Evolutionary conservation across 495 filamentous ascomycete genomes (phyloP), one percentile per base, ranked within the genome.

Genomic region (Aspergillus hancockii): DNA sequence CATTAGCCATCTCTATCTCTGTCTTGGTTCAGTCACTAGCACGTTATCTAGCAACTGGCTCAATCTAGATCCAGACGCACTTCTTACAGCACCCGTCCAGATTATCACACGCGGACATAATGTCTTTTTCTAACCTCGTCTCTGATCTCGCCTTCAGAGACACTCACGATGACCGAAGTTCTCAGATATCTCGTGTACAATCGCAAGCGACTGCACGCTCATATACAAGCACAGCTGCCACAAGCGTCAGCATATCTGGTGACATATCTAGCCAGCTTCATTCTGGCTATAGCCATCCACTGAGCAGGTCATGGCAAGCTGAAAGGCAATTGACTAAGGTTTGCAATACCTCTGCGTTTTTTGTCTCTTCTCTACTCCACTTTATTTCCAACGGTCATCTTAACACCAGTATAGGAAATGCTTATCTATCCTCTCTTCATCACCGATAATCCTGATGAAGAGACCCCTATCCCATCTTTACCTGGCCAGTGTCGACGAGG

Each of bases 301-400:
- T 98, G 49, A 88, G 90, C 49, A 81, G 94, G 59, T 82, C 90
- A 68, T 98, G 94, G 94, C 94, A 98, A 69, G 90, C 94, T 10
- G 95, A 98, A 76, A 83, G 92, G 50, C 93, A 98, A 81, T 83
- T 98, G 67, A 98, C 95, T 19, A 98, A 98, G 85, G 93, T 92
- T 59, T 52, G 79, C 61, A 53, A 14, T 34, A n/a, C 16, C 32
- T 14, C 16, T 3, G 10, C 16, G 3, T 41, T 14, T n/a, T 36
- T 10, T 10, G 10, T n/a, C 5, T n/a, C 38, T 54, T 9, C 36
- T 9, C 10, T 23, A 10, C 19, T 54, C 1, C 9, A 21, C 32
- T 23, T 54, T 22, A 21, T 8, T 43, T 36, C 2, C 23, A 28
- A n/a, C 36, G 14, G 13, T 8, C 21, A 23, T 28, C 52, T 47